Base-by-base conservation (phyloP, 2,329 filamentous ascomycete species). In the Phaeoacremonium minimum region DNA sequence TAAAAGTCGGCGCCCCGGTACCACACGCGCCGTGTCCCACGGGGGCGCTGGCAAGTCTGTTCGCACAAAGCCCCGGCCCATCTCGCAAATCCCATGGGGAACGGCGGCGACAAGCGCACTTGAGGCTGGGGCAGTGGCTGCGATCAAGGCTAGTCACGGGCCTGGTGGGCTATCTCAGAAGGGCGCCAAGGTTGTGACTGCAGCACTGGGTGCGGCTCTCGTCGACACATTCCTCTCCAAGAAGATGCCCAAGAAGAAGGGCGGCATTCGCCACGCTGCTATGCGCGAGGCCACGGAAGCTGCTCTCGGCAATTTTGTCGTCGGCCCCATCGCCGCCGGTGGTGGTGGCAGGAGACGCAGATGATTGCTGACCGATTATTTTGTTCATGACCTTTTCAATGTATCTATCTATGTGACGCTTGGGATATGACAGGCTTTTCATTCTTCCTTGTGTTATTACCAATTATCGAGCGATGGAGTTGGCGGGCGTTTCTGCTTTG, bases 251-350 rank as follows among this genome's bases (percentile, higher is more conserved):
- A 32, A 46, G 6, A 43, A 33, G 8, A 32, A 45, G 19, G 46
- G 51, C 7, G 52, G 52, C 12, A 32, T 53, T 14, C 47, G 49
- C 13, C 51, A 55, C 33, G 44, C 44, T n/a, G 52, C 50, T 5
- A 43, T 52, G 35, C 41, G 50, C 16, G 46, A 53, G 26, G 43
- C 44, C 3, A 46, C 51, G 7, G 50, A 53, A 37, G 41, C 43
- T 7, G 48, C 47, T 3, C 42, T 55, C 8, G 43, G 31, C 15
- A 48, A 32, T 15, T 35, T 48, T 4, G 41, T 55, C 3, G 40
- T 51, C 1, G 40, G 38, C 13, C 52, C 52, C 2, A 18, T 44
- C 11, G 30, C 28, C 6, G 37, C 30, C 14, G 29, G 32, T n/a
- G 18, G 30, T 5, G 33, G 30, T 15, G 30, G 30, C 4, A 35